Base-by-base conservation (phyloP, 169 alveolate species). In the Haemoproteus tartakovskyi region DNA sequence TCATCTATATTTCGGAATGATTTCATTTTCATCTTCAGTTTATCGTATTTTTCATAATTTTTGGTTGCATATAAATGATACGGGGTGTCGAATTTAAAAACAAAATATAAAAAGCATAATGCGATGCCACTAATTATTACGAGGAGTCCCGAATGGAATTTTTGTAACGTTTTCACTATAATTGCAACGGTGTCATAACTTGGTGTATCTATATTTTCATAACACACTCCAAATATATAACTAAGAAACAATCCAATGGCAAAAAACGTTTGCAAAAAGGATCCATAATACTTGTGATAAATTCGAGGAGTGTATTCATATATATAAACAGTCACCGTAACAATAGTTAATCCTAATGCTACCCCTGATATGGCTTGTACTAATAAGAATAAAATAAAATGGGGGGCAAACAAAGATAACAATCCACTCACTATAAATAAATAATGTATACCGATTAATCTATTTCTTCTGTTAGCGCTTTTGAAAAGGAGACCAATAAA, bases 301-400 rank as follows among this genome's bases (percentile, higher is more conserved):
- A 18, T 52, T n/a, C 56, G 51, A n/a, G 82, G 67, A 0, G 82
- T 19, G 47, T 67, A 67, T 18, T 67, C 82, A 6, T 54, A 38
- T 11, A 67, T 27, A 33, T 67, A 67, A 54, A 47, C 51, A 40
- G 56, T 11, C n/a, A 47, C 82, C 18, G 29, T 67, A 14, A 67
- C 82, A n/a, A 67, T 36, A 5, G 82, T 26, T 1, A 48, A 56
- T 54, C 82, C 82, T n/a, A 67, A 54, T 11, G 82, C 47, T 67
- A 67, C 36, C 11, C 82, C 82, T 29, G 56, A 67, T 27, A 67
- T 41, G 3, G 82, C 82, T 54, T 67, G 74, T 9, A 70, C 38
- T 29, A 54, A 67, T 67, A 67, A 67, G 43, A 54, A 54, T 40
- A 67, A 19, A 3, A 67, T 36, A 12, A 67, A 29, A 46, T 67